Evolutionary conservation across 176 grass and related monocot species (phyloP), one percentile per base, ranked within the genome.

Genomic region (Eleusine indica): DNA sequence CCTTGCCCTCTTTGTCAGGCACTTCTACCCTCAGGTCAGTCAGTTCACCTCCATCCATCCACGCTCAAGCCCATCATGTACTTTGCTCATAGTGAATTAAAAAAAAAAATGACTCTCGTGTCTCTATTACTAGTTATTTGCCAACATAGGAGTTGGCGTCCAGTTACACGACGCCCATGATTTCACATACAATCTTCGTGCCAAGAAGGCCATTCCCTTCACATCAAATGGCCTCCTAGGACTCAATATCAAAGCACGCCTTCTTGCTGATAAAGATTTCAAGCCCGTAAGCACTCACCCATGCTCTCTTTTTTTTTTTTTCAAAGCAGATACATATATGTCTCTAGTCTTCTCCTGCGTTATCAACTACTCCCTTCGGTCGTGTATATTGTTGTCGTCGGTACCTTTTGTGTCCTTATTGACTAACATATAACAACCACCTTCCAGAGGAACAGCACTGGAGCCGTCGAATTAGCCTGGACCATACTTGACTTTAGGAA

Each of bases 401-500:
- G 32, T 19, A 70, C 66, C 7, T 40, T 69, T 62, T 39, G 5
- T 8, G 32, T 0, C 32, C 32, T 35, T 35, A 35, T 35, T 4
- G 25, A 25, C 25, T 25, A 2, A 15, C 9, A 3, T 25, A 21
- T 51, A 44, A 66, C n/a, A 19, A 19, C 44, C 37, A 2, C 61
- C 61, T 64, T 14, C 21, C 80, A 98, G 96, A 84, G 30, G 28
- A 83, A 80, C 85, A 80, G 65, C 84, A 49, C 65, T 65, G 78
- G 87, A 43, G 89, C 87, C 28, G 22, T 93, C 47, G 96, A 98
- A 70, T 75, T 95, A 16, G 82, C 87, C 30, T 98, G 96, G 91
- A 90, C 82, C 77, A 90, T 98, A 82, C 77, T 95, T 56, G 82
- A 95, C 88, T 90, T 95, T 43, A 86, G 58, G 22, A 91, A 82